Conservation (phyloP, 306 rosid genomes). For the Ochetophila trinervis region DNA sequence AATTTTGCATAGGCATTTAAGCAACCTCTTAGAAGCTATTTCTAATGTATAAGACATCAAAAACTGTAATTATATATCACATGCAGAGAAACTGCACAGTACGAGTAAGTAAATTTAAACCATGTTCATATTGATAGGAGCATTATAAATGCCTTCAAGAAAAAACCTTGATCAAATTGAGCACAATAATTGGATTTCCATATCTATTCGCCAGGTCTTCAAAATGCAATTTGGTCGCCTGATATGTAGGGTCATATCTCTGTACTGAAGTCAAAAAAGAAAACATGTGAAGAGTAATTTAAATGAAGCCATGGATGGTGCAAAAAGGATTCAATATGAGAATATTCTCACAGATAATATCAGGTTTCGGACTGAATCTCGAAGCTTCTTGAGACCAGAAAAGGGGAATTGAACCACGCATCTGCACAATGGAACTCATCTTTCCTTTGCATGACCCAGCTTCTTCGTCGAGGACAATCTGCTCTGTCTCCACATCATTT, state of each 20-base stretch:
- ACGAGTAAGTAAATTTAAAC: background rate
- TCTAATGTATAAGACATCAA: no score
- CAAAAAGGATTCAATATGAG: slow-evolving; percentile 11
- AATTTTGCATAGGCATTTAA: no score
- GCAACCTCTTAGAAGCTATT: no score
- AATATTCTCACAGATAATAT: slow-evolving; percentile 65
- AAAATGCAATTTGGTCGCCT: slow-evolving; percentile 87
- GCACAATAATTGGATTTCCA: slow-evolving; percentile 88
- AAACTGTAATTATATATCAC: no score
- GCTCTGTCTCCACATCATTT: slow-evolving; percentile 99
- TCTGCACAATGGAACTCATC: slow-evolving; percentile 96
- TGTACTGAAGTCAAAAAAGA: slow-evolving; percentile 59
- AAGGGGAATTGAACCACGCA: slow-evolving; percentile 98
- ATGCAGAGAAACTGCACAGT: background rate
- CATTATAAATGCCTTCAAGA: slow-evolving; percentile 10
- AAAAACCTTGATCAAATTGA: slow-evolving; percentile 83
- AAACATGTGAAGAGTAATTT: background rate
- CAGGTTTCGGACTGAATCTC: slow-evolving; percentile 94
- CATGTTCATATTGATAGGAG: background rate
- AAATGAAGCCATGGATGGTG: slow-evolving; percentile 10
- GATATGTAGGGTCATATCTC: slow-evolving; percentile 92
- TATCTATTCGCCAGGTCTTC: slow-evolving; percentile 88
- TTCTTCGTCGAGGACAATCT: slow-evolving; percentile 89
- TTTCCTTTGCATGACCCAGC: slow-evolving; percentile 84
- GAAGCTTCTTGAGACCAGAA: slow-evolving; percentile 99